Base-by-base conservation (phyloP, 1,139 yeast genomes). In the Magnusiomyces tetraspermus region DNA sequence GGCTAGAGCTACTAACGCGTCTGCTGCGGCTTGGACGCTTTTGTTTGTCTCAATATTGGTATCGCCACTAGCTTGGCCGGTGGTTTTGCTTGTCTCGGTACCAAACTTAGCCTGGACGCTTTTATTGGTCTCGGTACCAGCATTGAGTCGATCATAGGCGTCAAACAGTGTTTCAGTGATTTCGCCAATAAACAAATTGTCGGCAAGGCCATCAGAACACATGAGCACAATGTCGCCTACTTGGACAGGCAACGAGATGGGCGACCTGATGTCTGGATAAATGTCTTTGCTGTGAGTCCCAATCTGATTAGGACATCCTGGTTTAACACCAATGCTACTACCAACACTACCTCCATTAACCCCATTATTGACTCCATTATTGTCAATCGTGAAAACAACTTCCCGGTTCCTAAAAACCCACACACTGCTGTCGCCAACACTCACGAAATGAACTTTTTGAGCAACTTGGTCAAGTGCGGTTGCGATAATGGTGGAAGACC, bases 131-230 rank as follows among this genome's bases (percentile, higher is more conserved):
- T n/a, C n/a, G n/a, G n/a, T n/a, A n/a, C n/a, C n/a, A n/a, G n/a
- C n/a, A n/a, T n/a, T n/a, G 15, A 49, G 53, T 17, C 17, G 70
- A 66, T 65, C 37, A 53, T 46, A 58, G n/a, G 63, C 64, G 19
- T 60, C 63, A 26, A 69, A 67, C 11, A 81, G 87, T 53, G 89
- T 82, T 64, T 89, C 67, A 4, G 65, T 58, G 23, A 77, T 71
- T 59, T 77, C 96, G 52, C 78, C 78, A 1, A 84, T 76, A 48
- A 80, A 77, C 48, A 90, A 79, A 66, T 92, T 92, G 67, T 92
- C 98, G 26, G 88, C 82, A 50, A 92, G 84, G 24, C 98, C 98
- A 69, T 92, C 98, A 0, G 97, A 88, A 47, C 95, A 94, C 65
- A 90, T 82, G 55, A 92, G 69, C 3, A 92, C 78, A 13, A 90